Percentiles rank a stretch among this genome's conserved stretches.
Evolutionary conservation across 2,329 filamentous ascomycete genomes (phyloP).

Genomic region (Claviceps pusilla): DNA sequence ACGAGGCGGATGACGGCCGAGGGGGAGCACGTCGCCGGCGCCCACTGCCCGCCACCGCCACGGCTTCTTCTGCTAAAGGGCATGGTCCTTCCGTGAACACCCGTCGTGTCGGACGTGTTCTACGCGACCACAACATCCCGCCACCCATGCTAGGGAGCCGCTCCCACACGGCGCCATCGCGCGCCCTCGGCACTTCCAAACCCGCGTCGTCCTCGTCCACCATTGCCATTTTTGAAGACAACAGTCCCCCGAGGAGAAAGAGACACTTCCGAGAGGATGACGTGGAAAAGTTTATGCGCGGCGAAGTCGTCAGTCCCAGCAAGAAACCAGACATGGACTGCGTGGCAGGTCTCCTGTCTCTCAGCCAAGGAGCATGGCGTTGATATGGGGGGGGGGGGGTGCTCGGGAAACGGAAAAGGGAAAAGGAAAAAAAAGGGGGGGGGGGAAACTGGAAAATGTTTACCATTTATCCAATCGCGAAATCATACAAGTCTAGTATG

Average conservation of each 20-base stretch:
- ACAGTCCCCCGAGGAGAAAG: constrained; percentile 6
- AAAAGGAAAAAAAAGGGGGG: too few species aligned
- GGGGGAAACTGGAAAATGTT: too few species aligned
- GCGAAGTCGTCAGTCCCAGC: constrained; percentile 47
- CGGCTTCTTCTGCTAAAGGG: constrained; percentile 9
- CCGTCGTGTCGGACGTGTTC: constrained; percentile 26
- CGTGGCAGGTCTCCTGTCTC: constrained; percentile 71
- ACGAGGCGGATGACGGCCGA: constrained; percentile 25
- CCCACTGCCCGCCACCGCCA: constrained; percentile 19
- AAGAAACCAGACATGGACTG: constrained; percentile 76
- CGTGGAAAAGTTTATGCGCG: constrained; percentile 58
- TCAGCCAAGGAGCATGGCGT: constrained; percentile 87
- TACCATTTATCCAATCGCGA: too few species aligned
- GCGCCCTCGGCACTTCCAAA: constrained; percentile 15
- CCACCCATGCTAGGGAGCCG: constrained; percentile 20
- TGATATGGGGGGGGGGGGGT: constrained; percentile 19
- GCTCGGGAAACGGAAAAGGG: too few species aligned
- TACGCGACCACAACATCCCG: constrained; percentile 25
- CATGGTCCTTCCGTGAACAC: constrained; percentile 15
- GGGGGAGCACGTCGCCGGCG: constrained; percentile 13
- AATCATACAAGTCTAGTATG: neutral
- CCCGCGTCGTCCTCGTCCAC: constrained; percentile 15
- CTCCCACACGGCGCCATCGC: constrained; percentile 26
- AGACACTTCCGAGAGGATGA: constrained; percentile 33
- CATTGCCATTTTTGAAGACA: constrained; percentile 39